These are phyloP conservation scores for Datura wrightii DNA, from an alignment of 257 asterid species.

Conservation along the genomic window DNA sequence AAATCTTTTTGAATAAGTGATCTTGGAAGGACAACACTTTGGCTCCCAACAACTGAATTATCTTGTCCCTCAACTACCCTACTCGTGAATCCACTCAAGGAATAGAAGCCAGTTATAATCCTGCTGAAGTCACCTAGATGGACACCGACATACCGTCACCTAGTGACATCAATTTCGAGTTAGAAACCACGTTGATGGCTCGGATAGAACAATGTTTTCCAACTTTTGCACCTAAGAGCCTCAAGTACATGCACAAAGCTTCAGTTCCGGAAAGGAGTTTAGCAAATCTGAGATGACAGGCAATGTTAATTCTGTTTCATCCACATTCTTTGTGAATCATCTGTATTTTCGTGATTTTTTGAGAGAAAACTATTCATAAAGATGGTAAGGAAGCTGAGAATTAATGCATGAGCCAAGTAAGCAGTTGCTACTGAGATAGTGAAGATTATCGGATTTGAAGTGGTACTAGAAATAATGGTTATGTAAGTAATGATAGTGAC, in stretches of 20 bases:
- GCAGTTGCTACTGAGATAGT: constrained; percentile 54
- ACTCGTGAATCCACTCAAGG: constrained; percentile 52
- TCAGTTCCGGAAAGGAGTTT: constrained; percentile 91
- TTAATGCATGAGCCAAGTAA: constrained; percentile 67
- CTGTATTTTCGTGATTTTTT: constrained; percentile 34
- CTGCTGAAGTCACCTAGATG: constrained; percentile 90
- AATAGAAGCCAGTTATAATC: constrained; percentile 66
- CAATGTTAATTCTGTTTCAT: constrained; percentile 59
- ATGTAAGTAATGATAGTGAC: constrained; percentile 61
- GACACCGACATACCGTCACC: constrained; percentile 76
- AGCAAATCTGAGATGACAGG: constrained; percentile 78
- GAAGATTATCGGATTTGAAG: constrained; percentile 50
- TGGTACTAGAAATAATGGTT: constrained; percentile 40
- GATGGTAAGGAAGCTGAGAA: constrained; percentile 57
- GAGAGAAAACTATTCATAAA: constrained; percentile 42
- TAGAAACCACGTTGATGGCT: constrained; percentile 73
- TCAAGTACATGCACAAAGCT: constrained; percentile 74
- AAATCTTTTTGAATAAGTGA: constrained; percentile 59
- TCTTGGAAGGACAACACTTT: constrained; percentile 77
- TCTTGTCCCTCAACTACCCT: constrained; percentile 63
- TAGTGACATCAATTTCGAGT: constrained; percentile 58
- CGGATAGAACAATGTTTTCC: constrained; percentile 81
- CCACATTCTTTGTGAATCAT: constrained; percentile 52
- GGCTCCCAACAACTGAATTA: constrained; percentile 82
- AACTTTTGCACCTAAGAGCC: constrained; percentile 74